Conservation (phyloP, 192 early-diverging fungal species). For the Funneliformis mosseae region DNA sequence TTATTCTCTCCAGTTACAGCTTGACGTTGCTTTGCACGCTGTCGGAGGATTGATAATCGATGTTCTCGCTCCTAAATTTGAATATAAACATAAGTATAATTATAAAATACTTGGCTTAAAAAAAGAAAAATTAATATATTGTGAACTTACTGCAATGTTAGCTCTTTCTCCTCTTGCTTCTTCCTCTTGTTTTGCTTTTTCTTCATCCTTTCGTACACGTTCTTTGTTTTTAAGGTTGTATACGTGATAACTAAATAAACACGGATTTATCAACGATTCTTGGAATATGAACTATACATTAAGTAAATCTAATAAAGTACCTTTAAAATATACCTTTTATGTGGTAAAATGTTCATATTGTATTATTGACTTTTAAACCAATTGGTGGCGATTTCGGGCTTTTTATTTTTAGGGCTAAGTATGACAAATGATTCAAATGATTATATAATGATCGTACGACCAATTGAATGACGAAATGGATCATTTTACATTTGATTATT, state of each 20-base stretch:
- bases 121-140: background rate
- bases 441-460: no score
- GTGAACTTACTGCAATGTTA: constrained; percentile 56
- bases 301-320: background rate
- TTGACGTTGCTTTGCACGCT: constrained; percentile 43
- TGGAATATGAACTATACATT: constrained; percentile 10
- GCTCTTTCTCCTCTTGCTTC: constrained; percentile 51
- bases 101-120: background rate
- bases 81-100: background rate
- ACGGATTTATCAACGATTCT: background rate
- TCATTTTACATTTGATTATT: no score
- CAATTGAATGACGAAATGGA: no score
- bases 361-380: no score
- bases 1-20: background rate
- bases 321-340: constrained; percentile 59
- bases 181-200: constrained; percentile 61
- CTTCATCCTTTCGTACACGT: constrained; percentile 68
- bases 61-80: constrained; percentile 60
- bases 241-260: constrained; percentile 67
- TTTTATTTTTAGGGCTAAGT: no score
- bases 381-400: no score
- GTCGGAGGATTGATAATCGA: constrained; percentile 55
- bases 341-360: constrained; percentile 66
- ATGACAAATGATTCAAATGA: no score
- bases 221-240: constrained; percentile 74